Evolutionary conservation across 2,329 filamentous ascomycete genomes (phyloP), one percentile per base, ranked within the genome.

Genomic region (Fusarium sp.): DNA sequence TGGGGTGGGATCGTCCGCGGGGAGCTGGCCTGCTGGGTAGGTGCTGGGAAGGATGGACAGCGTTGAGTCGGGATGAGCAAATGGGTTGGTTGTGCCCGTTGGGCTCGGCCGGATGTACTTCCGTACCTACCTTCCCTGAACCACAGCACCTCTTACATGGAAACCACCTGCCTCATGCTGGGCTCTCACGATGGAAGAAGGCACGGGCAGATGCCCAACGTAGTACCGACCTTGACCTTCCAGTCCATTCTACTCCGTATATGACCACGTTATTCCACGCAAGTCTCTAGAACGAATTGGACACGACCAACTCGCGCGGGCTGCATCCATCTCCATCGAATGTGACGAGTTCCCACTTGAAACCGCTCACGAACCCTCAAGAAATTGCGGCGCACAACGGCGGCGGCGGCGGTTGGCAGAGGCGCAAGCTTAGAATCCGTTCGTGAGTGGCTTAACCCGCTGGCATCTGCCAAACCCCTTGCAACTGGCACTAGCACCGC

Each of bases 391-490:
- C 36, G 36, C 62, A 64, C 35, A 27, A 58, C 35, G 64, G 45
- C 59, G 56, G 60, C 47, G 25, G 38, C 65, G 62, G 57, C 50
- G 65, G 69, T 62, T 67, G 56, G 54, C 33, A 72, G 22, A 57
- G 54, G 63, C 47, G 56, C 65, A 45, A 35, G 25, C 22, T 36
- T 35, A 40, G 33, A 50, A 45, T 65, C 65, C 25, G 40, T 60
- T 65, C 42, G 61, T 59, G 36, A 65, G 52, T 59, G 60, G 42
- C 56, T 54, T 38, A 40, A 36, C 40, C 36, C 10, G 33, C 52
- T 42, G 63, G 60, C 72, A 70, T 75, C 63, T 74, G 62, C 69
- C 72, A 73, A 73, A 67, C 50, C 72, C 65, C 72, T 74, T 69
- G 68, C 59, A 64, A 65, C 59, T 63, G 38, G 35, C 58, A 66